phyloP scores from a whole-genome alignment of 108 stramenopile species.

The Nitzschia sp. region DNA sequence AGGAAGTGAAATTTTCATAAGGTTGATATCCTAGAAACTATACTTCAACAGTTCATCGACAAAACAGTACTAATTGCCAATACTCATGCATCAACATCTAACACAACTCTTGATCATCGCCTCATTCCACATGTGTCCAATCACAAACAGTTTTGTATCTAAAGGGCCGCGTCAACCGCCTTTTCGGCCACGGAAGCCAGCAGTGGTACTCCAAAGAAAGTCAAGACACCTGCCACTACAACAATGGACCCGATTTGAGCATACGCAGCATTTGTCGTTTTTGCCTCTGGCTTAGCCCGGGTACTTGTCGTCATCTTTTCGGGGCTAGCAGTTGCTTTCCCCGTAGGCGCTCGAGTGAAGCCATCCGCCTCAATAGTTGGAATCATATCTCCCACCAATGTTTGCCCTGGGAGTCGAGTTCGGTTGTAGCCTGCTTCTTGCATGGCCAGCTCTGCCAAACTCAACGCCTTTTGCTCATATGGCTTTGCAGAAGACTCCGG shows the following conservation, averaged over 20 bases:
- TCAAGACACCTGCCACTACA: slow-evolving; percentile 45
- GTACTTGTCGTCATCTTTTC: slow-evolving; percentile 46
- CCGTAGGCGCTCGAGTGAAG: slow-evolving; percentile 58
- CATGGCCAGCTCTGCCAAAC: slow-evolving; percentile 71
- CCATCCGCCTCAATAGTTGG: slow-evolving; percentile 43
- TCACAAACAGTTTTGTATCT: too few species aligned
- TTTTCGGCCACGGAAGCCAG: slow-evolving; percentile 16
- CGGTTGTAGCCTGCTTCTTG: slow-evolving; percentile 70
- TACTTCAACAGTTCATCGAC: too few species aligned
- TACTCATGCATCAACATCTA: too few species aligned
- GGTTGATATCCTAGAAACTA: too few species aligned
- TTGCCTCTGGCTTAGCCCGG: slow-evolving; percentile 30
- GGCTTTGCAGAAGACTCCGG: slow-evolving; percentile 64
- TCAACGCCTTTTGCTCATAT: slow-evolving; percentile 34
- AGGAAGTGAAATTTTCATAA: too few species aligned
- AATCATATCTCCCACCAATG: slow-evolving; percentile 71
- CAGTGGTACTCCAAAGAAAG: slow-evolving; percentile 55
- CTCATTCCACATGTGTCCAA: too few species aligned
- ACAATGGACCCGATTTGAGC: slow-evolving; percentile 59
- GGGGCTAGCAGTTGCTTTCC: slow-evolving; percentile 60
- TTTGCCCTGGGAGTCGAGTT: slow-evolving; percentile 61
- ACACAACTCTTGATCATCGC: too few species aligned
- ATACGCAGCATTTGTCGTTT: slow-evolving; percentile 45
- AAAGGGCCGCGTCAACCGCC: neutral
- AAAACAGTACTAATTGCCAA: too few species aligned